Conservation (phyloP, 164 flowering plant species). For the Paratinospora sagittata region DNA sequence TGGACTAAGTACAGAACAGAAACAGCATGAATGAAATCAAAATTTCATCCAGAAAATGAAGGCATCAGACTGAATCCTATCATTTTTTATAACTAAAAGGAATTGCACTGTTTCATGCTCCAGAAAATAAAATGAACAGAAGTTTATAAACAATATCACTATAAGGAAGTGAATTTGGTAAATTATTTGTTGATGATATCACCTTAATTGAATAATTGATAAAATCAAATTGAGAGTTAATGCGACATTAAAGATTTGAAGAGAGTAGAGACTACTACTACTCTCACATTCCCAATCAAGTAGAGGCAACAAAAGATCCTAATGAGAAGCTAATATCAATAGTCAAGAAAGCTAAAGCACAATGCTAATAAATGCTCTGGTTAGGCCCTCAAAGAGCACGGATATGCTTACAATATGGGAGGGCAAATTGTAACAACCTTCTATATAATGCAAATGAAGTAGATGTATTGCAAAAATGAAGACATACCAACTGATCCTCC, state of each 20-base stretch:
- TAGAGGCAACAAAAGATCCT: neutral
- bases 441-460: neutral
- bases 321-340: neutral
- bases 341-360: neutral
- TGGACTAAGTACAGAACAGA: too few species aligned
- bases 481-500: constrained; percentile 83
- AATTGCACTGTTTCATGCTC: too few species aligned
- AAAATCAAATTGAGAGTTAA: too few species aligned
- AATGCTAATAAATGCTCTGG: neutral
- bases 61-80: too few species aligned
- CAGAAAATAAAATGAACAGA: too few species aligned
- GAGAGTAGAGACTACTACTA: neutral
- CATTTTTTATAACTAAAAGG: too few species aligned
- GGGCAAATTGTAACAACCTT: neutral
- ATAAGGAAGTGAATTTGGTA: too few species aligned
- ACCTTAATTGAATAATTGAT: neutral
- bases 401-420: neutral
- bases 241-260: too few species aligned
- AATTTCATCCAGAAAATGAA: too few species aligned
- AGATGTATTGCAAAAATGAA: neutral
- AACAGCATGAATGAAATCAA: too few species aligned
- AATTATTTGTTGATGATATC: too few species aligned
- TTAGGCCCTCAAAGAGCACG: neutral
- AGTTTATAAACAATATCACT: too few species aligned
- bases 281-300: neutral